These are phyloP conservation scores for Posidonia oceanica DNA, from an alignment of 116 monocot species.

Conservation along the genomic window DNA sequence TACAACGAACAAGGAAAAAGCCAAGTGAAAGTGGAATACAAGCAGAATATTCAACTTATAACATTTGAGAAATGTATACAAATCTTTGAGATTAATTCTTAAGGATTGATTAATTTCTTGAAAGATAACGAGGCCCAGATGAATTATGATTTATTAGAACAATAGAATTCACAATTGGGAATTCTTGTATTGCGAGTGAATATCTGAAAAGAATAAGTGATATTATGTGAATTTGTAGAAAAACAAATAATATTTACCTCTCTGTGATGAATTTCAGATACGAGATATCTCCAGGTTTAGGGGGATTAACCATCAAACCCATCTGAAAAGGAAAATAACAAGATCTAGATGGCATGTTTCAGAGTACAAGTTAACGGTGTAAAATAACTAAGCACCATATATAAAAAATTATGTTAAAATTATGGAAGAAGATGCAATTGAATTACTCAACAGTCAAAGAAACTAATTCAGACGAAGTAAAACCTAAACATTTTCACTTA, in stretches of 20 bases:
- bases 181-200: background rate
- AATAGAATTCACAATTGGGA: too few relatives aligned
- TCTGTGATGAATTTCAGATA: constrained; percentile 68
- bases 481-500: constrained; percentile 36
- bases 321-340: constrained; percentile 38
- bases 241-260: constrained; percentile 30
- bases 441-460: background rate
- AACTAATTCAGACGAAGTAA: background rate
- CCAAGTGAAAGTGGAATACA: too few relatives aligned
- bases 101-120: too few relatives aligned
- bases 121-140: too few relatives aligned
- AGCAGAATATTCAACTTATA: too few relatives aligned
- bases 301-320: constrained; percentile 98
- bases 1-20: too few relatives aligned
- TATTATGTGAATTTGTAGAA: background rate
- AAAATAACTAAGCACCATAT: too few relatives aligned
- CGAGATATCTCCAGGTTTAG: constrained; percentile 89
- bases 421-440: background rate
- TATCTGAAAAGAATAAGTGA: background rate
- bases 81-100: too few relatives aligned
- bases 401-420: too few relatives aligned
- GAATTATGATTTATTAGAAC: too few relatives aligned
- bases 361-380: background rate
- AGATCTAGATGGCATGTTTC: background rate
- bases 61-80: too few relatives aligned